Percentiles rank a stretch among this genome's conserved stretches.
Evolutionary conservation across 2,329 filamentous ascomycete genomes (phyloP).

Genomic region (Nigrospora oryzae): DNA sequence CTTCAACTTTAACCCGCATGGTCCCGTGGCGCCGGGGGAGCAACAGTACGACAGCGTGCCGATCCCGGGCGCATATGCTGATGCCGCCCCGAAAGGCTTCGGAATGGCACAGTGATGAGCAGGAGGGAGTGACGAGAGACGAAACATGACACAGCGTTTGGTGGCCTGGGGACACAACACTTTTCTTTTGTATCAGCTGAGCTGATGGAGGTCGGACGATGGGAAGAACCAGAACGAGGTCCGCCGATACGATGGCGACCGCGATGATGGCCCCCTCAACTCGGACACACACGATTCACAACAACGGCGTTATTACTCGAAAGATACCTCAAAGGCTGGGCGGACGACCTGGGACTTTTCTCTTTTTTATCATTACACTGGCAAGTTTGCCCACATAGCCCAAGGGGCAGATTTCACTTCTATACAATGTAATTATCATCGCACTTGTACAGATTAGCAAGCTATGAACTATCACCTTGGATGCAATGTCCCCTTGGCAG

Average conservation of each 20-base stretch:
- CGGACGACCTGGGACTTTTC: not conserved
- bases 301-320: slow-evolving; percentile 1
- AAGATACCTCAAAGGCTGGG: slow-evolving; percentile 1
- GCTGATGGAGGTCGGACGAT: slow-evolving; percentile 6
- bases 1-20: slow-evolving; percentile 50
- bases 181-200: slow-evolving; percentile 12
- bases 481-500: too few relatives aligned
- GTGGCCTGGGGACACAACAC: not conserved
- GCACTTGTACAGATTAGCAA: too few relatives aligned
- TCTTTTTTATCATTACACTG: too few relatives aligned
- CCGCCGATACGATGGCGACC: not conserved
- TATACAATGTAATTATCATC: not conserved
- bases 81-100: slow-evolving; percentile 24
- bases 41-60: slow-evolving; percentile 78
- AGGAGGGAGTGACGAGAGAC: not conserved
- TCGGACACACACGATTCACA: not conserved
- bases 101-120: slow-evolving; percentile 20
- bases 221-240: not conserved
- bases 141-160: not conserved
- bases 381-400: too few relatives aligned
- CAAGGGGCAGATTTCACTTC: not conserved
- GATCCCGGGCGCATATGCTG: slow-evolving; percentile 76
- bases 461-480: too few relatives aligned
- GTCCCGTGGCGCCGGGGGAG: slow-evolving; percentile 68
- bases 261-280: not conserved